Evolutionary conservation across 495 filamentous ascomycete species (phyloP).

Genomic region (Copromyces sp.): DNA sequence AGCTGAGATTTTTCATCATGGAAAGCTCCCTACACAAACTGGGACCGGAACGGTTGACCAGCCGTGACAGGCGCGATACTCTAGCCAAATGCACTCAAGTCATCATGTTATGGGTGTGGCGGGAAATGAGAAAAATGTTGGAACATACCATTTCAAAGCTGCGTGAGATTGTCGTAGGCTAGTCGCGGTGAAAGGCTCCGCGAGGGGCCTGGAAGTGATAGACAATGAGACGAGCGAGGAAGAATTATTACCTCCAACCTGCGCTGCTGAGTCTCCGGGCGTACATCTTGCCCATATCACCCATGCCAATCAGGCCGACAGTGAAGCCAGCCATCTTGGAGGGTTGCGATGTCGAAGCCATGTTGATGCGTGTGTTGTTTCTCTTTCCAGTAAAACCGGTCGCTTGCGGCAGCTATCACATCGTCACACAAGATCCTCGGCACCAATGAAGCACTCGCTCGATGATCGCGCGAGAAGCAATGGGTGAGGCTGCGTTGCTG

Average conservation of each 20-base stretch:
- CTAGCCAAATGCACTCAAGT: constrained; percentile 99
- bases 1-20: constrained; percentile 98
- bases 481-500: not conserved
- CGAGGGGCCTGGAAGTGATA: not conserved
- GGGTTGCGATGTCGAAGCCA: constrained; percentile 10
- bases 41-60: constrained; percentile 32
- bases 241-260: constrained; percentile 77
- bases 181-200: not conserved
- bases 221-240: constrained; percentile 6
- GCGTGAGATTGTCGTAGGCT: constrained; percentile 13
- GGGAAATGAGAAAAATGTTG: constrained; percentile 1
- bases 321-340: constrained; percentile 50
- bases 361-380: not conserved
- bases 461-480: not conserved
- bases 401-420: not conserved
- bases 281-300: constrained; percentile 99
- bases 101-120: constrained; percentile 55
- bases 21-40: constrained; percentile 38
- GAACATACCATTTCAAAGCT: constrained; percentile 12
- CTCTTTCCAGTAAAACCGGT: not conserved
- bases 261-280: constrained; percentile 73
- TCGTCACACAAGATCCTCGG: not conserved
- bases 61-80: constrained; percentile 54
- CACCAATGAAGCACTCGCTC: not conserved
- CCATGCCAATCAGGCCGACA: constrained; percentile 96